Evolutionary conservation across 1,139 yeast species (phyloP), one percentile per base, ranked within the genome.

Genomic region (Hanseniaspora uvarum): DNA sequence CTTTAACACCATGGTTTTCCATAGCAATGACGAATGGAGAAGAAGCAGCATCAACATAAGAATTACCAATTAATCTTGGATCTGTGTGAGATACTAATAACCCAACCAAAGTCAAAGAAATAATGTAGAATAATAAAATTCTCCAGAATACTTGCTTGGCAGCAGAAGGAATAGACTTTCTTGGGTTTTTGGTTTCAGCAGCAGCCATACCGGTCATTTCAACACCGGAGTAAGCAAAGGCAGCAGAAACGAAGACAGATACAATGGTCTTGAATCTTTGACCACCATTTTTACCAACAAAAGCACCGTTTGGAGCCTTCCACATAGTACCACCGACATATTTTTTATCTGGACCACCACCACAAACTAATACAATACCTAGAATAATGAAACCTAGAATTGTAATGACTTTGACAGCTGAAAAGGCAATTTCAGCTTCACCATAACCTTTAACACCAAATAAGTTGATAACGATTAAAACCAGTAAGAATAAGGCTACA

Each of bases 131-230:
- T 38, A 81, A 65, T 31, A 78, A 69, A 54, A 82, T 78, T 74
- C 87, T 78, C 85, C 86, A 81, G 63, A 81, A 80, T 5, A 80
- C 85, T 65, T 80, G 84, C 64, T 81, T 81, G 46, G 83, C 79
- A 44, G 95, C 94, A 59, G 73, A 73, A 53, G 94, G 94, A 53
- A 86, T 70, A 37, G 85, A 66, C 62, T 74, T 76, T 64, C 84
- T 74, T 58, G 96, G 95, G 68, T 86, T 82, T 52, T 71, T 73
- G 39, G 95, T 78, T 71, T 88, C 96, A n/a, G 94, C 87, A 53
- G 94, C 86, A 28, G 95, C 94, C 60, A 88, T 72, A 59, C 94
- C 95, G 58, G 83, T 83, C 63, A 84, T 71, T 69, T 86, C 95
- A 55, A 86, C 77, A 54, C 83, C 83, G 49, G 76, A 73, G 61